Base-by-base conservation (phyloP, 305 asterid species). In the Euphrasia arctica region DNA sequence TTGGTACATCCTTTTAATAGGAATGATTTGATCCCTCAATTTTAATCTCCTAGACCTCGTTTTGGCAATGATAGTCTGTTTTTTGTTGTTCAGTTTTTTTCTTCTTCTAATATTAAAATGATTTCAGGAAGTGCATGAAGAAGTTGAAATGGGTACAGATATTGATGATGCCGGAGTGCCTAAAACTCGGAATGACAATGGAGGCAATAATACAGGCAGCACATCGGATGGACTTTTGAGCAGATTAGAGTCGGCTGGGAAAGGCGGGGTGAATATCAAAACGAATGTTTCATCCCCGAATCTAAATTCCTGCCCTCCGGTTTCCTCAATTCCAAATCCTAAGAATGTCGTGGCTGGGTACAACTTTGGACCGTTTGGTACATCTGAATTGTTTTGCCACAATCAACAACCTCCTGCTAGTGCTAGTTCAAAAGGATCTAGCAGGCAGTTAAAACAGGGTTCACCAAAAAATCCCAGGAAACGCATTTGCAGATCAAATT, bases 41-140 rank as follows among this genome's bases (percentile, higher is more conserved):
- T 58, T 47, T 34, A 55, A 27, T 64, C 62, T 60, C 63, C 66
- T 9, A 5, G 13, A 48, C 45, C 60, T 39, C 9, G 32, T 60
- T 36, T 22, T 58, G 22, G 18, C 4, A 15, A 9, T 5, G 29
- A 9, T 36, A 29, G 14, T 61, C 47, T 60, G 39, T n/a, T 36
- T 3, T 48, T 50, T 50, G 8, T 50, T 50, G 2, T 12, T 49
- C 4, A 45, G 50, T 12, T 14, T 11, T 47, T 47, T 47, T 3
- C 2, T 14, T 9, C 48, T 63, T 29, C 66, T 58, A 55, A 48
- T 64, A 13, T 52, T 18, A 52, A 18, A 52, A 65, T 68, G n/a
- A 39, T 70, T 64, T 57, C 89, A 82, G 97, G 91, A 79, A 76
- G 75, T 61, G 74, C 82, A 59, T 65, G 70, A 66, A 31, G 70